Conservation (phyloP, 768 basidiomycete genomes). For the Pleurotus pulmonarius region DNA sequence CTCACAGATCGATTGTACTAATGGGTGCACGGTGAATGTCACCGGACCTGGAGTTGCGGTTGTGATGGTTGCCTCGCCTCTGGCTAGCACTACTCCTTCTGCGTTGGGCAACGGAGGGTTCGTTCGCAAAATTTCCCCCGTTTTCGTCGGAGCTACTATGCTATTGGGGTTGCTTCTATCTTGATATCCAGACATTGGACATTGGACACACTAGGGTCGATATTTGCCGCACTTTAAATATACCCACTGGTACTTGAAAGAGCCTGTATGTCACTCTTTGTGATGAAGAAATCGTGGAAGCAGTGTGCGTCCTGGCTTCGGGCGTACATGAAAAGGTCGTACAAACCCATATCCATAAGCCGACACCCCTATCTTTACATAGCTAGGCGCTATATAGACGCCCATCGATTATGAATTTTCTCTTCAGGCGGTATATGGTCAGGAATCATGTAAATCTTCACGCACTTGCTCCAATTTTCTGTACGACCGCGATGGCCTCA, state of each 20-base stretch:
- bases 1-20: conserved; percentile 32
- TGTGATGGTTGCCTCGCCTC: conserved; percentile 26
- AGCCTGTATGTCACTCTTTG: no score
- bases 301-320: no score
- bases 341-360: no score
- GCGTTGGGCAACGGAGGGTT: neutral
- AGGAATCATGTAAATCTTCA: no score
- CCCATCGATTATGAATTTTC: conserved; percentile 7
- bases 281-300: no score
- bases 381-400: neutral
- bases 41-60: conserved; percentile 48
- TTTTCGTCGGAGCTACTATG: neutral
- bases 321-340: no score
- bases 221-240: no score
- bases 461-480: neutral
- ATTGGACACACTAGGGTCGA: no score
- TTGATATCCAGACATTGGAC: neutral
- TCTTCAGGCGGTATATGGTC: neutral
- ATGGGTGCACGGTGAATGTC: conserved; percentile 43
- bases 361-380: no score
- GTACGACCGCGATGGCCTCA: conserved; percentile 10
- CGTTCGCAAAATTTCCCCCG: neutral
- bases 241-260: no score
- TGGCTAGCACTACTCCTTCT: neutral
- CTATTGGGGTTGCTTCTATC: neutral